Evolutionary conservation across 768 basidiomycete genomes (phyloP), one percentile per base, ranked within the genome.

Genomic region (Collybia sp.): DNA sequence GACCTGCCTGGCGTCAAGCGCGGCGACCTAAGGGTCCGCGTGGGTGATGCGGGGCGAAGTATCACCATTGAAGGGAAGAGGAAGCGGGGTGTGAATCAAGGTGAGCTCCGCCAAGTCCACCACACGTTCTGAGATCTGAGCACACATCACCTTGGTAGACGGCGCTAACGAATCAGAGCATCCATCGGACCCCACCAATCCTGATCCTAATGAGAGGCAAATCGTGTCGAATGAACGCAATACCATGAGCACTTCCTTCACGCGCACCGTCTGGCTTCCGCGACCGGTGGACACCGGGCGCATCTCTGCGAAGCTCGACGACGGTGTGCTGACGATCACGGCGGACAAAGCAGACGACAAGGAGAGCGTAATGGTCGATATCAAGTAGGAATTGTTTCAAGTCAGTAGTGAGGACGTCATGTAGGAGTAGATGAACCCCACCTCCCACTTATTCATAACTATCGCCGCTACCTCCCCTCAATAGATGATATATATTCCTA

Each of bases 1-100:
- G 88, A 91, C 56, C 56, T 91, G 19, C 88, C 88, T 16, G 87
- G 88, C 1, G 79, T 90, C 19, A 82, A 79, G 60, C 88, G 83
- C 68, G 86, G 89, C 53, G 80, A 88, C 55, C 58, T 89, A 8
- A 76, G 86, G 45, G 74, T 90, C 42, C 73, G 79, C 6, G 69
- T 90, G 47, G 84, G 85, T 8, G 82, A 88, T 46, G 77, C 74
- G 12, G 87, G 85, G 2, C 72, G 77, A 46, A 86, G 79, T 50
- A 58, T 89, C 46, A 87, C 81, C 3, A 87, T 91, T 46, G 79
- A 86, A 58, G 88, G 88, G 6, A 82, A 73, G 19, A 17, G 15
- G 40, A 48, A 25, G 45, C 50, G 42, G 37, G 36, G 20, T 35
- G 40, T 43, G 15, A 6, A 31, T 45, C 5, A 44, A 47, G 41